Base-by-base conservation (phyloP, 495 filamentous ascomycete genomes). In the Immersiella caudata region DNA sequence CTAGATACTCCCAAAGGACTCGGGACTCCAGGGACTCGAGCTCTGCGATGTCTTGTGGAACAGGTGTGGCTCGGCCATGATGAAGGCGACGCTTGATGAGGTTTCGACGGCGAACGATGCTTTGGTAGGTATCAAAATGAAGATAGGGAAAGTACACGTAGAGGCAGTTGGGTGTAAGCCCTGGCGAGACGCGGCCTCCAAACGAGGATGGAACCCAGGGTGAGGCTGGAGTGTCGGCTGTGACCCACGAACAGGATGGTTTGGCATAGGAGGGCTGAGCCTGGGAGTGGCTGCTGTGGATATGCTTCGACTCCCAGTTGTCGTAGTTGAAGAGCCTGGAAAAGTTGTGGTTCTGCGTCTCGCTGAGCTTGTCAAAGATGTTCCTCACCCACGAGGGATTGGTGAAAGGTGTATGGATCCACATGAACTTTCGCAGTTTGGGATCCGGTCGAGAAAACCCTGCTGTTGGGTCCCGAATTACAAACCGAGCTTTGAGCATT, bases 371-470 rank as follows among this genome's bases (percentile, higher is more conserved):
- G 26, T 72, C 75, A 52, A 79, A 84, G 11, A 78, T 78, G 62
- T 76, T 74, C 71, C 84, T 86, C 14, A 90, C 88, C 88, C 88
- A 91, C 7, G 83, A 81, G 2, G 88, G 84, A 73, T 90, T 87
- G 4, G 85, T 90, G 66, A 84, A 90, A 0, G 88, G 88, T 27
- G 89, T 74, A 71, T 91, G 89, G 46, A 90, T 84, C 89, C 88
- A 91, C 62, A 86, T 81, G 40, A 90, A 82, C 70, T 87, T 83
- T 14, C 76, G 77, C 69, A 68, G 71, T 5, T 68, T 65, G 8
- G 78, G 73, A 62, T 79, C 68, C 0, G 80, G 80, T 27, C 79
- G 70, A 27, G 78, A 79, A 67, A 82, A 81, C 4, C 78, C 78
- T 1, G 77, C 78, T 1, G 73, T 66, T 26, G 75, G 64, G 1